Base-by-base conservation (phyloP, 139 green algal species). In the Eudorina sp. region DNA sequence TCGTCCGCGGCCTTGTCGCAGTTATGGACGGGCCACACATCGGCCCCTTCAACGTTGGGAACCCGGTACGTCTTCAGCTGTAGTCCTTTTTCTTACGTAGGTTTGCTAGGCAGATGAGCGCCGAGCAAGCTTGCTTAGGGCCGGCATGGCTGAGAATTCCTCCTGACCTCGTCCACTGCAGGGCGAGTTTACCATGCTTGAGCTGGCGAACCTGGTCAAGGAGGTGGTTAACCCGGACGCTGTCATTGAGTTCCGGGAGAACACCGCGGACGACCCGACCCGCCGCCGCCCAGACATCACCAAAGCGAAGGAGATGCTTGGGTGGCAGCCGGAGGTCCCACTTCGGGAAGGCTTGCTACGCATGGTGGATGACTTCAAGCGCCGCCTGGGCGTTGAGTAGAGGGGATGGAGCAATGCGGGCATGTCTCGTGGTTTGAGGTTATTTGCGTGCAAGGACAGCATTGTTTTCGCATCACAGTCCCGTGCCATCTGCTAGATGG, bases 41-140 rank as follows among this genome's bases (percentile, higher is more conserved):
- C n/a, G 98, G 98, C 3, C 98, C 98, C 31, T 98, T 99, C 96
- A 99, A 99, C 94, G 88, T 99, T 23, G 98, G 98, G 84, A 99
- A 99, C 92, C 98, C 98, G 40, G 81, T 87, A 34, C 66, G 81
- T 58, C 5, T n/a, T n/a, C n/a, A n/a, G n/a, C n/a, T n/a, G n/a
- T n/a, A n/a, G n/a, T n/a, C n/a, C n/a, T n/a, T n/a, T n/a, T n/a
- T n/a, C n/a, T n/a, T n/a, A n/a, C n/a, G n/a, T n/a, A n/a, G n/a
- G n/a, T n/a, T n/a, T n/a, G n/a, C n/a, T n/a, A n/a, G n/a, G n/a
- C n/a, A n/a, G n/a, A n/a, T n/a, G n/a, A n/a, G n/a, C n/a, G n/a
- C n/a, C n/a, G n/a, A n/a, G n/a, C n/a, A n/a, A n/a, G n/a, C n/a
- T n/a, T n/a, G n/a, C n/a, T n/a, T n/a, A n/a, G n/a, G n/a, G n/a